Evolutionary conservation across 1,139 yeast species (phyloP).

Genomic region (Sugiyamaella grinbergsii): DNA sequence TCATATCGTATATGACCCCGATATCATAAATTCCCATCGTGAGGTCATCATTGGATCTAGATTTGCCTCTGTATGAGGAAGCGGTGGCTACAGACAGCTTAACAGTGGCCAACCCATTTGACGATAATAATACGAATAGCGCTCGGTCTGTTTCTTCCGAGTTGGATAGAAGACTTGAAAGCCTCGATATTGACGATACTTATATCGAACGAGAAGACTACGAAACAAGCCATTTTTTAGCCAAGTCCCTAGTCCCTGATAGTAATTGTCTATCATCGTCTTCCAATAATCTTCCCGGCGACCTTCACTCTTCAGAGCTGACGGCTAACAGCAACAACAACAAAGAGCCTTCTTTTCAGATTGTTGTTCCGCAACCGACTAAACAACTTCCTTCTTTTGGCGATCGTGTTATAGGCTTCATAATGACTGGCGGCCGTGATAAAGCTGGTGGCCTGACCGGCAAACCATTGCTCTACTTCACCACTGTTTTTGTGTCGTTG

Average conservation of each 20-base stretch:
- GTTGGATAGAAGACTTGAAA: conserved; percentile 14
- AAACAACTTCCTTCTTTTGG: conserved; percentile 32
- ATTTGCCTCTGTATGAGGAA: conserved; percentile 26
- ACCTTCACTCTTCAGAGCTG: too few species aligned
- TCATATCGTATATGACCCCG: conserved; percentile 7
- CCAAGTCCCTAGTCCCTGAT: conserved; percentile 3
- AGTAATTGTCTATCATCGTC: not conserved
- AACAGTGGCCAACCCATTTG: conserved; percentile 13
- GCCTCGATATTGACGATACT: conserved; percentile 30
- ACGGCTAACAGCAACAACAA: conserved; percentile 22
- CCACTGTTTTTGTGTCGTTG: conserved; percentile 76
- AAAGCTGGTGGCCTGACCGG: conserved; percentile 38
- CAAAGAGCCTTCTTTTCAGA: conserved; percentile 17
- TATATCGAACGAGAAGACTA: conserved; percentile 10
- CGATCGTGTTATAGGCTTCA: conserved; percentile 32
- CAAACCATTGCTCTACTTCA: conserved; percentile 56
- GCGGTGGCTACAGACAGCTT: conserved; percentile 15
- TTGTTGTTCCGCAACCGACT: conserved; percentile 30
- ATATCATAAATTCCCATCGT: conserved; percentile 16
- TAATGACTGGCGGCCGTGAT: conserved; percentile 34
- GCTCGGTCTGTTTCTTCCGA: conserved; percentile 2
- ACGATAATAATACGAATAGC: not conserved
- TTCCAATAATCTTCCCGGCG: too few species aligned
- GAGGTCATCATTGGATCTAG: conserved; percentile 26
- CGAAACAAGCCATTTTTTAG: conserved; percentile 3